A percentile compares a stretch with the other conserved stretches of the same genome.
These are phyloP conservation scores for Pleurotus platypus DNA, from an alignment of 768 basidiomycete species.

Conservation along the genomic window DNA sequence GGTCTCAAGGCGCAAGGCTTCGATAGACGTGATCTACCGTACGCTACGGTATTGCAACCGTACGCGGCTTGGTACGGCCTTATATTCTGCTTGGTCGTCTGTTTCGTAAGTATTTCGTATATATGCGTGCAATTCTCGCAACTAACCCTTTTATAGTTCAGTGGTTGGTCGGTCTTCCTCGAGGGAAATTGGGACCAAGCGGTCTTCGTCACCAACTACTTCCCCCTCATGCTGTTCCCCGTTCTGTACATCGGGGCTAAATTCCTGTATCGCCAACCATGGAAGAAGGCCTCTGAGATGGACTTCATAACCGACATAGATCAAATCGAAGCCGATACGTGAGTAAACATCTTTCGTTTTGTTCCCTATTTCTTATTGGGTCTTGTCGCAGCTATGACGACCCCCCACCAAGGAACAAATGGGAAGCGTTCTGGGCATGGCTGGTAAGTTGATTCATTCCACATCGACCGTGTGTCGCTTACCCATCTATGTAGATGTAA, in stretches of 20 bases:
- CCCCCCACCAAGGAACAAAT: conserved; percentile 61
- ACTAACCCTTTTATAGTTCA: conserved; percentile 27
- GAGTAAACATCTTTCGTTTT: conserved; percentile 15
- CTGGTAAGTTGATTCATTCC: conserved; percentile 46
- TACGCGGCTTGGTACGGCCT: conserved; percentile 65
- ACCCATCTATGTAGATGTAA: not conserved
- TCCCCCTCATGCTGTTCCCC: conserved; percentile 72
- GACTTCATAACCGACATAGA: conserved; percentile 75
- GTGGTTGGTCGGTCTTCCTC: conserved; percentile 40
- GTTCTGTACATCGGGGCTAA: conserved; percentile 63
- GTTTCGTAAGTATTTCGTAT: conserved; percentile 46
- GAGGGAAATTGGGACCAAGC: conserved; percentile 44
- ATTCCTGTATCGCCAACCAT: conserved; percentile 44
- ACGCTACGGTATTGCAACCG: conserved; percentile 61
- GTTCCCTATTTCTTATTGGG: not conserved
- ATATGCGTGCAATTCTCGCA: not conserved
- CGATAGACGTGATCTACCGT: conserved; percentile 70
- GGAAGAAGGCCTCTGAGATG: conserved; percentile 63
- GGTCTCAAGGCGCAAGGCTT: conserved; percentile 81
- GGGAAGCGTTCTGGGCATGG: conserved; percentile 76
- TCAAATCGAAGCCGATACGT: conserved; percentile 66
- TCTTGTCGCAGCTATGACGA: conserved; percentile 51
- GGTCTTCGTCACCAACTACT: conserved; percentile 82
- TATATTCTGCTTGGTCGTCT: conserved; percentile 44
- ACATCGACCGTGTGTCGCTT: not conserved